phyloP scores from a whole-genome alignment of 225 moss, liverwort and hornwort genomes.

The Physcomitrellopsis africana region DNA sequence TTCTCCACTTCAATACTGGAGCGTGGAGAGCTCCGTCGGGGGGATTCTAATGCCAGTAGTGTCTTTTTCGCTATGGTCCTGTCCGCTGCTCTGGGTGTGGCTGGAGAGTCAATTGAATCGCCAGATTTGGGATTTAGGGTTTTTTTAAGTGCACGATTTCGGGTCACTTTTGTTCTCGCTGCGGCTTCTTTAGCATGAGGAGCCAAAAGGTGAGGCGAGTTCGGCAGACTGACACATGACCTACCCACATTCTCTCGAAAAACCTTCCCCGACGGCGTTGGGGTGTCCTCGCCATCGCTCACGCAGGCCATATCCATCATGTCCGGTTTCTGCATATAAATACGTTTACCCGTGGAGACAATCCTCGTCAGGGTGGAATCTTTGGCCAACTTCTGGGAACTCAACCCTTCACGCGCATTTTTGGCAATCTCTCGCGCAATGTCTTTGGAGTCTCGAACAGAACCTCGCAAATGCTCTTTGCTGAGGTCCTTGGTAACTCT shows the following conservation, averaged over 20 bases:
- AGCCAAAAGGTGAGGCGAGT: constrained; percentile 28
- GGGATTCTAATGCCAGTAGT: constrained; percentile 10
- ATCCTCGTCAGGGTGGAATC: constrained; percentile 40
- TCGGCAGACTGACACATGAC: constrained; percentile 42
- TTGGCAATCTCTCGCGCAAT: constrained; percentile 71
- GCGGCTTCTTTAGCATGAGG: constrained; percentile 21
- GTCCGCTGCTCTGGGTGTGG: neutral
- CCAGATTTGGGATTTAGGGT: neutral
- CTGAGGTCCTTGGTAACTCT: constrained; percentile 41
- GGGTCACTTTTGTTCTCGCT: constrained; percentile 14
- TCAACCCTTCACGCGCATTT: constrained; percentile 43
- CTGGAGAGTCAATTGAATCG: neutral
- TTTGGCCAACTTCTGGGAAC: constrained; percentile 30
- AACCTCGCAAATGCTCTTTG: constrained; percentile 29
- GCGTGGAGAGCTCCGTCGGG: constrained; percentile 25
- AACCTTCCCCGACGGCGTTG: constrained; percentile 31
- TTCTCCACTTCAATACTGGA: constrained; percentile 19
- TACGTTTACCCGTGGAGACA: constrained; percentile 53
- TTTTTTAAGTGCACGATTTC: constrained; percentile 24
- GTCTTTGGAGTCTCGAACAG: constrained; percentile 44
- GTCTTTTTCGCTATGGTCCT: constrained; percentile 24
- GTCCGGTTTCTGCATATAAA: constrained; percentile 40
- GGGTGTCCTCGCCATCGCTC: constrained; percentile 35
- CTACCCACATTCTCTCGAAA: constrained; percentile 30
- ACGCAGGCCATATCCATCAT: constrained; percentile 30